These are phyloP conservation scores for Cladophialophora immunda DNA, from an alignment of 2,329 filamentous ascomycete species.

Conservation along the genomic window DNA sequence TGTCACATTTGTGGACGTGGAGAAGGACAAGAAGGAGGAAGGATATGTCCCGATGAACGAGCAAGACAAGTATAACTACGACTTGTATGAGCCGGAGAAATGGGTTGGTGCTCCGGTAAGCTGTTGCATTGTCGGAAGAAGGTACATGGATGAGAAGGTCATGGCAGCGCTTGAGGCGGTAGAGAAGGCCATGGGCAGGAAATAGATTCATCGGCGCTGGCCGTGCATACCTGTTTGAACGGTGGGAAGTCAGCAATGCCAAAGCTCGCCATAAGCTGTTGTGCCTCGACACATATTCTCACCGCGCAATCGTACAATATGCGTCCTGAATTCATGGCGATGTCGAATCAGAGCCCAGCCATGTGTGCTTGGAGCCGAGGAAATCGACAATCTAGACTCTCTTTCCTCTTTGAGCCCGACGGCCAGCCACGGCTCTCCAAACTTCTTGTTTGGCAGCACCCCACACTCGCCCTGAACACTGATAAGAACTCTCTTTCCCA, in stretches of 20 bases:
- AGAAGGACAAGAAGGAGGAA: constrained; percentile 48
- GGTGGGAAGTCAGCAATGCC: background rate
- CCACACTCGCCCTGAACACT: constrained; percentile 5
- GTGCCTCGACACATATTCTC: no score
- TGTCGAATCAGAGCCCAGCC: background rate
- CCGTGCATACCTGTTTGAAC: background rate
- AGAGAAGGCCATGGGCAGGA: constrained; percentile 45
- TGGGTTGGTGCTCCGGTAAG: constrained; percentile 61
- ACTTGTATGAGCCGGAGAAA: constrained; percentile 54
- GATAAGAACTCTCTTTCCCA: constrained; percentile 24
- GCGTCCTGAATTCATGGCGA: background rate
- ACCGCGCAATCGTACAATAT: background rate
- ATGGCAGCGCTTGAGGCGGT: constrained; percentile 46
- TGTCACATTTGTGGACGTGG: constrained; percentile 56
- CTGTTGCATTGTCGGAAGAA: constrained; percentile 63
- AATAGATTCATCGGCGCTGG: constrained; percentile 16
- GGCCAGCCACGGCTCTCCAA: background rate
- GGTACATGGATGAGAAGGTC: constrained; percentile 65
- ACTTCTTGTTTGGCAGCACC: constrained; percentile 1
- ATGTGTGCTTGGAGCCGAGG: background rate
- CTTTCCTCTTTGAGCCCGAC: constrained; percentile 16
- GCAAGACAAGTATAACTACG: constrained; percentile 58
- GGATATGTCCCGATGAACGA: constrained; percentile 36
- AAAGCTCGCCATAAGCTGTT: no score
- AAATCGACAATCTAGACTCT: constrained; percentile 8